These are phyloP conservation scores for Quercus berberidifolia DNA, from an alignment of 306 rosid species.

Conservation along the genomic window DNA sequence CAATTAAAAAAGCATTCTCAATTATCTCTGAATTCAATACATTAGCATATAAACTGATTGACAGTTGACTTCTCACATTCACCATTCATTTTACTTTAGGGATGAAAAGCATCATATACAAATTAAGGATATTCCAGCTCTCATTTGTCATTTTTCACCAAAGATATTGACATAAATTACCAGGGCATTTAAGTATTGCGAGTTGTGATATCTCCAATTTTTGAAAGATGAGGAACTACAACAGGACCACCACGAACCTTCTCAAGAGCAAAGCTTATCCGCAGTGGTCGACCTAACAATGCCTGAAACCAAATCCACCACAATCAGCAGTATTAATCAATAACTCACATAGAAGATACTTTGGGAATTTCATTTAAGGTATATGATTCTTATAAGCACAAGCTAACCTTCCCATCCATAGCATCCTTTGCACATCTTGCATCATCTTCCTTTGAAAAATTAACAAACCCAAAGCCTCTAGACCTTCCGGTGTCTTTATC, in stretches of 20 bases:
- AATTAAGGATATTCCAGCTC: not conserved
- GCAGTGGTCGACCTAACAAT: slow-evolving; percentile 74
- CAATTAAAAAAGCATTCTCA: too few relatives aligned
- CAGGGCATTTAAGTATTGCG: slow-evolving; percentile 14
- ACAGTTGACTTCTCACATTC: too few relatives aligned
- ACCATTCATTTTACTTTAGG: too few relatives aligned
- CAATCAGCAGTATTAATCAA: slow-evolving; percentile 10
- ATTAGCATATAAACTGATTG: too few relatives aligned
- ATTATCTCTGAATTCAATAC: too few relatives aligned
- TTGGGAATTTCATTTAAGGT: not conserved
- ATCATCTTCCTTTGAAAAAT: slow-evolving; percentile 56
- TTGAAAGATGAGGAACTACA: slow-evolving; percentile 69
- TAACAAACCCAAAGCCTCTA: slow-evolving; percentile 89
- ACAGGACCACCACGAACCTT: slow-evolving; percentile 74
- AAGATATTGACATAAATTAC: not conserved
- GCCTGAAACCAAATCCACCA: slow-evolving; percentile 52
- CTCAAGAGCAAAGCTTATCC: slow-evolving; percentile 71
- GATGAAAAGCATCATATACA: not conserved
- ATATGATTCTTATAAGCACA: too few relatives aligned
- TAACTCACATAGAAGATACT: not conserved
- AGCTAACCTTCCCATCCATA: slow-evolving; percentile 87
- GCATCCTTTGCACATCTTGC: slow-evolving; percentile 78
- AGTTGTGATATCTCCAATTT: slow-evolving; percentile 13
- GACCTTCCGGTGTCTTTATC: slow-evolving; percentile 86
- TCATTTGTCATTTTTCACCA: not conserved